Conservation (phyloP, 139 green algal species). For the Coelastrella sp. region DNA sequence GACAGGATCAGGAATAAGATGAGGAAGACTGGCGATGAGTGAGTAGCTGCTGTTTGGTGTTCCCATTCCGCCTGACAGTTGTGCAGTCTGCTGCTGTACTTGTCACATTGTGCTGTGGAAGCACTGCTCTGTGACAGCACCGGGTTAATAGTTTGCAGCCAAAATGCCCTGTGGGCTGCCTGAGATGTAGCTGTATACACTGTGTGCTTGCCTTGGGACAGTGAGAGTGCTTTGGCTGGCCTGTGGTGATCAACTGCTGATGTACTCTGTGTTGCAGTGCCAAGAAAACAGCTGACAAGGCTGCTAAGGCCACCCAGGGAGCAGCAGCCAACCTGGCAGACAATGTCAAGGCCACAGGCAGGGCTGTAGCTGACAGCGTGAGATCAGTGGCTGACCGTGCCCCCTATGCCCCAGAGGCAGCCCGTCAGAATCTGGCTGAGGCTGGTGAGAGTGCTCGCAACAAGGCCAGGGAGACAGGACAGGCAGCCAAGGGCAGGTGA, state of each 20-base stretch:
- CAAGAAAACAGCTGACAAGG: conserved; percentile 31
- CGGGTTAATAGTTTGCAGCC: too few relatives aligned
- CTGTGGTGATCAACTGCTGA: too few relatives aligned
- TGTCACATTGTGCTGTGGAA: too few relatives aligned
- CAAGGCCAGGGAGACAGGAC: not conserved
- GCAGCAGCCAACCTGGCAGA: conserved; percentile 36
- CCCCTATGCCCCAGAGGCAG: not conserved
- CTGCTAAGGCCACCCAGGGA: conserved; percentile 13
- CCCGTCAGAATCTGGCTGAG: not conserved
- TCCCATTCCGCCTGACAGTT: too few relatives aligned
- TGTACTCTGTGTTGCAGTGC: too few relatives aligned
- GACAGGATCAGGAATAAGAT: conserved; percentile 41
- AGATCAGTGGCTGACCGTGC: conserved; percentile 13
- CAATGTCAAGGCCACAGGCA: not conserved
- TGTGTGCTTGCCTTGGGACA: too few relatives aligned
- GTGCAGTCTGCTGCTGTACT: too few relatives aligned
- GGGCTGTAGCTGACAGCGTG: not conserved
- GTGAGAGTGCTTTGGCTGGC: too few relatives aligned
- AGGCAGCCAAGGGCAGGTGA: not conserved
- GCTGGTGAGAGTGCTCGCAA: not conserved
- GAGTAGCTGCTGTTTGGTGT: not conserved
- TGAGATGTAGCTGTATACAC: too few relatives aligned
- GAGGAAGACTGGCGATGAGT: conserved; percentile 37
- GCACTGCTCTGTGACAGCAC: too few relatives aligned
- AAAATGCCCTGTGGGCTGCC: too few relatives aligned